These are phyloP conservation scores for Venturia oleaginea DNA, from an alignment of 2,329 filamentous ascomycete species.

Conservation along the genomic window DNA sequence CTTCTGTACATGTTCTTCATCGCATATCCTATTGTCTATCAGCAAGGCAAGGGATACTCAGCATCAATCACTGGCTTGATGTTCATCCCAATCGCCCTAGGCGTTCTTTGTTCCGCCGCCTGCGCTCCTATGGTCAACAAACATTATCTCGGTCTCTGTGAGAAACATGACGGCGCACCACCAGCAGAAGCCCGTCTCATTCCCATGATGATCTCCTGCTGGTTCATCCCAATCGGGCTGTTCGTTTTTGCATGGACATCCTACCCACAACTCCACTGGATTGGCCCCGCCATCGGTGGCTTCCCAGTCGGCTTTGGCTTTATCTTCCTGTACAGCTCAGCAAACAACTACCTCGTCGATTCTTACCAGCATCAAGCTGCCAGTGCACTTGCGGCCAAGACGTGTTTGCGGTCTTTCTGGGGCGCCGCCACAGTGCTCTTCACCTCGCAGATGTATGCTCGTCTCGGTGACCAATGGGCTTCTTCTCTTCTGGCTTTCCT, in stretches of 20 bases:
- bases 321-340: conserved; percentile 74
- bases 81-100: conserved; percentile 76
- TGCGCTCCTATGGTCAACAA: conserved; percentile 69
- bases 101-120: conserved; percentile 57
- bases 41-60: conserved; percentile 69
- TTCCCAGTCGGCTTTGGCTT: conserved; percentile 63
- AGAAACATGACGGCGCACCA: conserved; percentile 59
- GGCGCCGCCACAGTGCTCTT: conserved; percentile 70
- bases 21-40: conserved; percentile 57
- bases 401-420: conserved; percentile 71
- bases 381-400: conserved; percentile 73
- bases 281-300: conserved; percentile 62
- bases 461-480: conserved; percentile 69
- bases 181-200: conserved; percentile 71
- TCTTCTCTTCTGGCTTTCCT: conserved; percentile 64
- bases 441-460: conserved; percentile 67
- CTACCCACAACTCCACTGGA: conserved; percentile 57
- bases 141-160: conserved; percentile 60
- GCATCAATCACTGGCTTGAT: conserved; percentile 69
- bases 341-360: conserved; percentile 44
- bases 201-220: conserved; percentile 53
- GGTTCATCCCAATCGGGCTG: conserved; percentile 55
- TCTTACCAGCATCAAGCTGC: conserved; percentile 67
- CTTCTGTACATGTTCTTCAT: conserved; percentile 61
- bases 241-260: conserved; percentile 64